Base-by-base conservation (phyloP, 2,329 filamentous ascomycete species). In the Cercospora sp. region DNA sequence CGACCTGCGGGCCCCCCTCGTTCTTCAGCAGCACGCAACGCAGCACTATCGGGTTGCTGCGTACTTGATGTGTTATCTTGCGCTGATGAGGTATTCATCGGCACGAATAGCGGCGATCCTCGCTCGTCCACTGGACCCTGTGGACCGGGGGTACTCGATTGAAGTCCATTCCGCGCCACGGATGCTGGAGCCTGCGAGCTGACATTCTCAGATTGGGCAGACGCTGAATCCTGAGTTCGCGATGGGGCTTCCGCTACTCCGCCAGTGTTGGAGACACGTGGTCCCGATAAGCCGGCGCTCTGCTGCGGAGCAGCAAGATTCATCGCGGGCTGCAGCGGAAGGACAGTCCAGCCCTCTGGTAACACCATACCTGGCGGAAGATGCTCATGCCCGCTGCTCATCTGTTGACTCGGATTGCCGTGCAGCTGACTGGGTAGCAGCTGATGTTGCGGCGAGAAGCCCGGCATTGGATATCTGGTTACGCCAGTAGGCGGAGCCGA, bases 281-380 rank as follows among this genome's bases (percentile, higher is more conserved):
- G 18, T 3, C 45, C 45, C 12, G 45, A 8, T 23, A 33, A 31
- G 40, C 5, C 45, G 40, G n/a, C 40, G 45, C 40, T 53, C 53
- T 20, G 64, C 36, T 65, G 48, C 9, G 31, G 20, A n/a, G 26
- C 65, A 59, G 10, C 67, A 58, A 18, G 26, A 33, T 53, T 53
- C 36, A 73, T 75, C n/a, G 76, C 68, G 55, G 79, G 75, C 23
- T 81, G 78, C 57, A 85, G 74, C 33, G 84, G 84, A 71, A 83
- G 78, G 59, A 85, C 69, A 6, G 81, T 81, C 84, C 84, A 88
- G 10, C 86, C 86, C 66, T 82, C 80, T 6, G 86, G 86, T 28
- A 88, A 75, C 7, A 75, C 80, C 61, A 87, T 74, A 3, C 86
- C 86, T 62, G 80, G 79, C 9, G 85, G 85, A 40, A 87, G 75